Conservation (phyloP, 2,329 filamentous ascomycete genomes). For the Verticillium klebahnii region DNA sequence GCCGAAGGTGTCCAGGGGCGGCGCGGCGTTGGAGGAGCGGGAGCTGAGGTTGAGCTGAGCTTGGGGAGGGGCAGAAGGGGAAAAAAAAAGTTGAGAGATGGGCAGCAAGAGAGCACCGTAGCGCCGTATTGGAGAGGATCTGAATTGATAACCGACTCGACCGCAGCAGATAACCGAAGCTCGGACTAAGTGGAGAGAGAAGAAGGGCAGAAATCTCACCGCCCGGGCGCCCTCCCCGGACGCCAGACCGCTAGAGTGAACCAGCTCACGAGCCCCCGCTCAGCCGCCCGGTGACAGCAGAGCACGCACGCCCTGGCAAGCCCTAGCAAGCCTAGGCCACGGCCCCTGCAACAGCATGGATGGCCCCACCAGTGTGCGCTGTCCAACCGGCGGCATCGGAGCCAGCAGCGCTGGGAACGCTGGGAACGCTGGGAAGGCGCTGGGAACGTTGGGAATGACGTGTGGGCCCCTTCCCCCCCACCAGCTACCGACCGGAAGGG, state of each 20-base stretch:
- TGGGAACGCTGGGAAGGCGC: too few relatives aligned
- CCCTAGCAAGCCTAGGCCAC: not conserved
- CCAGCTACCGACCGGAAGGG: constrained; percentile 1
- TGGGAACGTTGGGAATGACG: not conserved
- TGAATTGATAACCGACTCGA: not conserved
- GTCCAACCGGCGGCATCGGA: not conserved
- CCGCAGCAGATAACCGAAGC: too few relatives aligned
- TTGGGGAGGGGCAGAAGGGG: constrained; percentile 18
- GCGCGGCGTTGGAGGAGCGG: constrained; percentile 3
- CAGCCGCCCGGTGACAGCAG: not conserved
- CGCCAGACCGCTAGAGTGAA: not conserved
- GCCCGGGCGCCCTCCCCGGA: not conserved
- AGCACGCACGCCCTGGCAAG: not conserved
- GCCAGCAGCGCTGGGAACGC: not conserved
- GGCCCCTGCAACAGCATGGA: not conserved
- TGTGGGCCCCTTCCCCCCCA: not conserved
- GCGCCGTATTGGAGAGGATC: not conserved
- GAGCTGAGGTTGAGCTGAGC: constrained; percentile 24
- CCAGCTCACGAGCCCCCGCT: not conserved
- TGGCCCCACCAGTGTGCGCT: not conserved
- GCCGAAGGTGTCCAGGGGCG: not conserved
- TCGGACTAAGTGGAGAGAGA: too few relatives aligned
- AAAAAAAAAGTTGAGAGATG: not conserved
- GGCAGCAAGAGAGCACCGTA: not conserved
- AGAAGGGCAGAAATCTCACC: not conserved